A percentile compares a stretch with the other conserved stretches of the same genome.
Conservation (phyloP, 2,329 filamentous ascomycete species). For the Ambrosiella cleistominuta region DNA sequence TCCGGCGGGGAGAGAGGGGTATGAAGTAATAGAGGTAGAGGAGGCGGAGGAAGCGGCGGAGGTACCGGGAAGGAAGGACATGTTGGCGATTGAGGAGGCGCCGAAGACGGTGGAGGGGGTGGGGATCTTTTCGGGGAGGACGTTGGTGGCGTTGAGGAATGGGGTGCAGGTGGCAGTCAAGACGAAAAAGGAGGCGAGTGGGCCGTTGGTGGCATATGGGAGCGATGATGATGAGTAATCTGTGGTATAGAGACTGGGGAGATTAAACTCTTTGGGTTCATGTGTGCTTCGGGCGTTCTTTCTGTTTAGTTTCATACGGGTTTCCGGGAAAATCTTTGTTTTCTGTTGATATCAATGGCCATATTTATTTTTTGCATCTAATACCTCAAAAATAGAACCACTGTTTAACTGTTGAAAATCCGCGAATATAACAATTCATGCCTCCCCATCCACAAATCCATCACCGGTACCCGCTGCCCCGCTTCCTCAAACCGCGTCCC, state of each 20-base stretch:
- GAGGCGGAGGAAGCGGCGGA: slow-evolving; percentile 34
- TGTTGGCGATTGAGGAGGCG: not conserved
- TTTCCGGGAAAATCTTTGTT: not conserved
- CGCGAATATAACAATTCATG: slow-evolving; percentile 72
- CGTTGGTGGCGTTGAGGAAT: slow-evolving; percentile 54
- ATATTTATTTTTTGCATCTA: not conserved
- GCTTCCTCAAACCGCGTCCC: slow-evolving; percentile 43
- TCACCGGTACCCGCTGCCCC: slow-evolving; percentile 55
- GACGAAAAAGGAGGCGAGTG: slow-evolving; percentile 35
- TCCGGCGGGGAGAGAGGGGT: slow-evolving; percentile 37
- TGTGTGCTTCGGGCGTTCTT: not conserved
- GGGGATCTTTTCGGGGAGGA: slow-evolving; percentile 68
- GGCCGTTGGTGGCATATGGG: slow-evolving; percentile 72
- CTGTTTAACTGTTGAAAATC: slow-evolving; percentile 60
- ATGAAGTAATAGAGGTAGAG: slow-evolving; percentile 46
- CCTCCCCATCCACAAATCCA: slow-evolving; percentile 70
- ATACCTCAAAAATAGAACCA: slow-evolving; percentile 19
- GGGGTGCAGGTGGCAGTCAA: slow-evolving; percentile 37
- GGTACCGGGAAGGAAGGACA: slow-evolving; percentile 26
- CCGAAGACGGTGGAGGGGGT: slow-evolving; percentile 17
- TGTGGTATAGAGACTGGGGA: not conserved
- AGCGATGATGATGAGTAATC: slow-evolving; percentile 39
- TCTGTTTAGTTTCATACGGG: not conserved
- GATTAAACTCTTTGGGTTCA: not conserved
- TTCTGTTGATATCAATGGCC: not conserved